phyloP scores from a whole-genome alignment of 129 eudicot genomes.

The Escallonia rubra region DNA sequence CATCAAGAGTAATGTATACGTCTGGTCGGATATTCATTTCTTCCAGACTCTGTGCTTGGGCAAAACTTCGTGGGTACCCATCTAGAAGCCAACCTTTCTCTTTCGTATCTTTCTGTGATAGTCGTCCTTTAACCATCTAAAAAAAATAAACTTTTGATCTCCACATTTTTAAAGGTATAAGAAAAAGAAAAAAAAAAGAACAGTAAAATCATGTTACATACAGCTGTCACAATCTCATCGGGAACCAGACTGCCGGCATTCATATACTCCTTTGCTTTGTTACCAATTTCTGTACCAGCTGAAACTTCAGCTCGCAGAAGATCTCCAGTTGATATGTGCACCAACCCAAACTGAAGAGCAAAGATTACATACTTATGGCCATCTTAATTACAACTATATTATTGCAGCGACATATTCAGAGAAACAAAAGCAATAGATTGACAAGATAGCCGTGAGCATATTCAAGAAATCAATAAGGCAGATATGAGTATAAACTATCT shows the following conservation, averaged over 20 bases:
- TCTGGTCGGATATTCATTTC: conserved; percentile 83
- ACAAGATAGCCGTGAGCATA: no score
- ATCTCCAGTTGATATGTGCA: conserved; percentile 98
- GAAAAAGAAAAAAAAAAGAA: conserved; percentile 3
- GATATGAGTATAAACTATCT: no score
- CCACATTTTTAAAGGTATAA: neutral
- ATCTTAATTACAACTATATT: no score
- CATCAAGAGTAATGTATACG: conserved; percentile 70
- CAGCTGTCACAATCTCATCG: conserved; percentile 89
- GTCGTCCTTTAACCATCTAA: conserved; percentile 83
- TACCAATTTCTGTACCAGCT: conserved; percentile 91
- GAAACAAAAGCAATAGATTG: no score
- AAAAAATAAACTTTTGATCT: conserved; percentile 11
- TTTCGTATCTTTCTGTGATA: conserved; percentile 72
- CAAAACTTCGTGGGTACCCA: conserved; percentile 82
- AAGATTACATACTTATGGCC: neutral
- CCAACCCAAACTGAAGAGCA: conserved; percentile 76
- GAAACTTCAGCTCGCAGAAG: conserved; percentile 93
- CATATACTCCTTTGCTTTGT: conserved; percentile 94
- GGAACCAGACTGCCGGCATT: conserved; percentile 90
- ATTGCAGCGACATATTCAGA: no score
- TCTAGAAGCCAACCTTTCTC: conserved; percentile 98
- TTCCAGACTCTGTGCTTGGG: conserved; percentile 87
- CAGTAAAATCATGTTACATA: conserved; percentile 25
- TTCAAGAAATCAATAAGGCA: no score